Conservation (phyloP, 1,284 basidiomycete species). For the Spongispora temasekensis region DNA sequence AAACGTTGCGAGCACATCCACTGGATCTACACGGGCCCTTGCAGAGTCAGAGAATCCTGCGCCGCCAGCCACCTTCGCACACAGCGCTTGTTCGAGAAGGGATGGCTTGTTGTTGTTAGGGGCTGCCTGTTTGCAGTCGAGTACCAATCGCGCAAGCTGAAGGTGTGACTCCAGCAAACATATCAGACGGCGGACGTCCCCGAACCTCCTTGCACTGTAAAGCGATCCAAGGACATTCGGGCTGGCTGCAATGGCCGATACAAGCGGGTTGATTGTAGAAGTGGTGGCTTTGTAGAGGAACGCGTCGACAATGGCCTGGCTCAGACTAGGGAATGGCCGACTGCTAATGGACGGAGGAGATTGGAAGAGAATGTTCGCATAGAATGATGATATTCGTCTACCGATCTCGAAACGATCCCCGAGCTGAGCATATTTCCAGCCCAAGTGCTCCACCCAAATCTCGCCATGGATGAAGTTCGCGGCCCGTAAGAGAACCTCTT, state of each 20-base stretch:
- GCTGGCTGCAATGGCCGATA: slow-evolving; percentile 66
- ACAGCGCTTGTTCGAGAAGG: slow-evolving; percentile 74
- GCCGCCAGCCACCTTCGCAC: slow-evolving; percentile 57
- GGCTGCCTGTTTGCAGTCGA: slow-evolving; percentile 59
- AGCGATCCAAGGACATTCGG: slow-evolving; percentile 60
- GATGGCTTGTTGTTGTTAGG: slow-evolving; percentile 48
- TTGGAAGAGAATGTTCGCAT: slow-evolving; percentile 65
- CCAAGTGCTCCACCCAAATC: slow-evolving; percentile 82
- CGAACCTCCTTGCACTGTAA: slow-evolving; percentile 61
- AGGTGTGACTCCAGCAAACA: slow-evolving; percentile 69
- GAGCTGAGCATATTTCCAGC: slow-evolving; percentile 80
- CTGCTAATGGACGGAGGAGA: slow-evolving; percentile 53
- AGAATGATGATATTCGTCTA: slow-evolving; percentile 63
- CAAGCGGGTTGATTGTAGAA: slow-evolving; percentile 74
- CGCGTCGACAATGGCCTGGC: slow-evolving; percentile 63
- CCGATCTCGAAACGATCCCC: slow-evolving; percentile 83
- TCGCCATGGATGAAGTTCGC: slow-evolving; percentile 78
- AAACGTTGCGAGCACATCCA: slow-evolving; percentile 69
- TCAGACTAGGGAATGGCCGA: slow-evolving; percentile 57
- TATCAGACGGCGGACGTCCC: slow-evolving; percentile 70
- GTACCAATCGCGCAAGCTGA: slow-evolving; percentile 57
- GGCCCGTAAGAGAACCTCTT: slow-evolving; percentile 79
- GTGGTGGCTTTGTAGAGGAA: slow-evolving; percentile 71
- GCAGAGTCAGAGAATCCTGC: slow-evolving; percentile 48
- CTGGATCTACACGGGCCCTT: slow-evolving; percentile 57